Percentiles rank a stretch among this genome's conserved stretches.
phyloP scores from a whole-genome alignment of 2,329 filamentous ascomycete species.

The Boeremia lycopersici region DNA sequence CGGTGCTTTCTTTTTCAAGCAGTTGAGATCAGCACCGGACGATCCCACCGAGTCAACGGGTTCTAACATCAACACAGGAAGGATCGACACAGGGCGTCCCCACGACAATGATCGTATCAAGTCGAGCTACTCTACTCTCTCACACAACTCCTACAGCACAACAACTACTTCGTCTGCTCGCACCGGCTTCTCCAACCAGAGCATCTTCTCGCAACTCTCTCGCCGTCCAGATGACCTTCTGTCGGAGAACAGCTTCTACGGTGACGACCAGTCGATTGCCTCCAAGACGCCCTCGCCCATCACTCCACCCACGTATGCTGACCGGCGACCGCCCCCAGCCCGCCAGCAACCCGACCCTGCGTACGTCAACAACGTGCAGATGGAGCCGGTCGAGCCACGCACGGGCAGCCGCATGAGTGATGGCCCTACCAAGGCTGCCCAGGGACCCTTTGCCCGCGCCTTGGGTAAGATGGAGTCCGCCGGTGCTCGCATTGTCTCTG shows the following conservation, averaged over 20 bases:
- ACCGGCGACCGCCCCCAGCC: conserved; percentile 5
- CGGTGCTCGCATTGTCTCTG: conserved; percentile 32
- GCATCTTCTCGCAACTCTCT: conserved; percentile 26
- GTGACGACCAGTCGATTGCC: conserved; percentile 6
- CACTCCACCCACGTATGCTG: conserved; percentile 12
- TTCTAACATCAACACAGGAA: conserved; percentile 16
- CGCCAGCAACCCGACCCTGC: conserved; percentile 12
- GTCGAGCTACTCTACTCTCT: conserved; percentile 27
- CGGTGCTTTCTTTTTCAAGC: conserved; percentile 9
- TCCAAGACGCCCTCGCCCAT: conserved; percentile 11
- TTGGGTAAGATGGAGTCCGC: conserved; percentile 36
- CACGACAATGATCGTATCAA: conserved; percentile 16
- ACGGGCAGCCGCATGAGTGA: conserved; percentile 30
- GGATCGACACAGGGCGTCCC: conserved; percentile 16
- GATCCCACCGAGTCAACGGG: conserved; percentile 1
- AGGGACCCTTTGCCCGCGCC: conserved; percentile 30
- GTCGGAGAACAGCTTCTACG: conserved; percentile 21
- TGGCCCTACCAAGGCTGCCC: conserved; percentile 21
- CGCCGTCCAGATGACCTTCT: conserved; percentile 23
- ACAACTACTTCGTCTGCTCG: conserved; percentile 23
- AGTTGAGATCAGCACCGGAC: conserved; percentile 12
- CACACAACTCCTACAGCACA: conserved; percentile 25
- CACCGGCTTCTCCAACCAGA: conserved; percentile 24
- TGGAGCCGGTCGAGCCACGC: conserved; percentile 30
- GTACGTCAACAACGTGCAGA: conserved; percentile 21